Conservation (phyloP, 352 stramenopile genomes). For the Phytophthora litchii region DNA sequence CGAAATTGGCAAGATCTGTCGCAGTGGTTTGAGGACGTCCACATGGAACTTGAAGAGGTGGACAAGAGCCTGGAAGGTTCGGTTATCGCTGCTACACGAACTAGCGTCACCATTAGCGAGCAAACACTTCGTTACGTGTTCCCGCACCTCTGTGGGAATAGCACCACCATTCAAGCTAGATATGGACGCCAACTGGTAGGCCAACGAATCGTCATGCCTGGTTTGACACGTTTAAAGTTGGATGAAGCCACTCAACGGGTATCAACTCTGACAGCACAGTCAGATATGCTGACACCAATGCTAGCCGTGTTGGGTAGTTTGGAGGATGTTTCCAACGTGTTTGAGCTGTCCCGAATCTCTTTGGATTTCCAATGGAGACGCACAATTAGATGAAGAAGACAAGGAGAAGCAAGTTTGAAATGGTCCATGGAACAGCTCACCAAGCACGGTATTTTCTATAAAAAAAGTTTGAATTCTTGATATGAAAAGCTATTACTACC, state of each 20-base stretch:
- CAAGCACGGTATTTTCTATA: no score
- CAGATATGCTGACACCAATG: constrained; percentile 21
- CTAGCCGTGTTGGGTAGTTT: constrained; percentile 5
- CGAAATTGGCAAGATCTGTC: constrained; percentile 4
- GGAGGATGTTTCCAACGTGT: constrained; percentile 10
- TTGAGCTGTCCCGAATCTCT: constrained; percentile 8
- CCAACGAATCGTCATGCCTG: constrained; percentile 6
- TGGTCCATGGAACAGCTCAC: no score
- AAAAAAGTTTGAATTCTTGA: no score
- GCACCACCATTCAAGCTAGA: background rate
- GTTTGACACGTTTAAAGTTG: constrained; percentile 13
- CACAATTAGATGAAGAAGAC: no score
- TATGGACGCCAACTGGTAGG: constrained; percentile 6
- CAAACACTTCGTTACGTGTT: constrained; percentile 9
- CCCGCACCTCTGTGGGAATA: background rate
- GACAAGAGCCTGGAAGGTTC: background rate
- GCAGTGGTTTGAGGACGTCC: constrained; percentile 5
- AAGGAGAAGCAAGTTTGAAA: no score
- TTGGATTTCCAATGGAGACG: constrained; percentile 1
- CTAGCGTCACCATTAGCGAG: constrained; percentile 8
- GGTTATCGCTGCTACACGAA: constrained; percentile 1
- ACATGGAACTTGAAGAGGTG: constrained; percentile 9
- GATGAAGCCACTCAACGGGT: background rate
- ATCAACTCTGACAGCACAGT: background rate
- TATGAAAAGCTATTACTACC: no score